Base-by-base conservation (phyloP, 208 protist species). In the Novymonas esmeraldas region DNA sequence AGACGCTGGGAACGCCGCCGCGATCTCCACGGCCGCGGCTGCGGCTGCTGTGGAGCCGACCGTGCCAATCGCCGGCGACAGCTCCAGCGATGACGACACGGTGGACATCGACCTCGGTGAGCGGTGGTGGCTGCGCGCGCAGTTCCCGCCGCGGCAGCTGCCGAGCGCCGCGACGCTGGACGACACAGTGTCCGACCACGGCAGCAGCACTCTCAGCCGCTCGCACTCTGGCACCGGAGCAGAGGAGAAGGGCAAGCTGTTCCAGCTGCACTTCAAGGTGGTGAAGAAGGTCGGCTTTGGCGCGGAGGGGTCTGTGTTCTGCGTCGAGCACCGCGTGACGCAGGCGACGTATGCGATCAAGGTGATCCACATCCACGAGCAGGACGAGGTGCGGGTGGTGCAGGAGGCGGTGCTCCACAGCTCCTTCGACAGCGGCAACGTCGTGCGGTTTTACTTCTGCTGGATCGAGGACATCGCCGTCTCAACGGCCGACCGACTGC, bases 361-460 rank as follows among this genome's bases (percentile, higher is more conserved):
- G 68, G 85, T 66, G n/a, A 82, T 95, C 62, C 76, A 76, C 31
- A 85, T 93, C 60, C 72, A 78, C 69, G 65, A 66, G 9, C 65
- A 81, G 36, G 89, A 92, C 31, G 82, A 95, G 50, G 48, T 82
- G 54, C 75, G 77, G 11, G 81, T 82, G 41, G 79, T 92, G 39
- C 78, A 85, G 26, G 90, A 95, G 51, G 90, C 90, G 20, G 76
- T 91, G 11, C 64, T 95, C 28, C 87, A 95, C 70, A 92, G 90
- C 74, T 80, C 78, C 56, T 88, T 95, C 67, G 86, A 95, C 67
- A 65, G 81, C 64, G 78, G 78, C 6, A 85, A 93, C 70, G 85
- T 95, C 11, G 90, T 95, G 54, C 86, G 90, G 41, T 95, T 90
- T 64, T 93, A 84, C 73, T 90, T 90, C 56, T 92, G 87, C 71